Percentiles rank a stretch among this genome's conserved stretches.
Evolutionary conservation across 352 stramenopile genomes (phyloP).

Genomic region (Phytophthora chlamydospora): DNA sequence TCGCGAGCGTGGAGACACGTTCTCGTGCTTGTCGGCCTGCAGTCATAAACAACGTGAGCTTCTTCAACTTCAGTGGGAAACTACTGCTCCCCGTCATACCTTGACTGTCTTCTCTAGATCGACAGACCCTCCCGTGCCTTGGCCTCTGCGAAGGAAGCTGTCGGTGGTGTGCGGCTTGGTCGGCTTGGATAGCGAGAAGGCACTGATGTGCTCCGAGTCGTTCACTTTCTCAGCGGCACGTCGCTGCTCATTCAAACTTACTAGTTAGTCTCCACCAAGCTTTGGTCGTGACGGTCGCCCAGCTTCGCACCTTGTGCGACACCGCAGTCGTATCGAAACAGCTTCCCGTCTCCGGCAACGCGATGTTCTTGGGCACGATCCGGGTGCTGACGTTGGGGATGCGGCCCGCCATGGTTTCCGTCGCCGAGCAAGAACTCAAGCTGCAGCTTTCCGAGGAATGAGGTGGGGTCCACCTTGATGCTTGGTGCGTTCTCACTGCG

Average conservation of each 20-base stretch:
- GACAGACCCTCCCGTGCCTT: conserved; percentile 86
- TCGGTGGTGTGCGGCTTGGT: conserved; percentile 86
- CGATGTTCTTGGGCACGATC: conserved; percentile 78
- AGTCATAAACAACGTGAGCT: conserved; percentile 3
- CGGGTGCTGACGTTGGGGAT: conserved; percentile 87
- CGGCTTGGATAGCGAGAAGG: conserved; percentile 93
- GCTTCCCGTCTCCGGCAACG: conserved; percentile 91
- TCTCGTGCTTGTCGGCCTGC: conserved; percentile 47
- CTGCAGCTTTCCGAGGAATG: neutral
- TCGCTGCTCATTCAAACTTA: conserved; percentile 37
- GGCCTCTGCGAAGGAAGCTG: conserved; percentile 91
- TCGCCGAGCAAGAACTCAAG: neutral
- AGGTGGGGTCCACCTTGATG: neutral
- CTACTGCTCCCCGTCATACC: conserved; percentile 1
- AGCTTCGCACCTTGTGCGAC: conserved; percentile 46
- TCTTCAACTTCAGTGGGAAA: neutral
- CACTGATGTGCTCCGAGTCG: conserved; percentile 65
- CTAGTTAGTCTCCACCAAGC: neutral
- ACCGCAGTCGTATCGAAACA: conserved; percentile 94
- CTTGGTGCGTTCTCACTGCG: neutral
- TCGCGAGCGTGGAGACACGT: conserved; percentile 53
- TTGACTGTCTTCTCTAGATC: conserved; percentile 67
- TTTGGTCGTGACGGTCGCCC: neutral
- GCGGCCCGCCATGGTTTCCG: conserved; percentile 53
- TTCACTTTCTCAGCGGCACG: conserved; percentile 74